Conservation (phyloP, 108 stramenopile genomes). For the Hondaea fermentalgiana region DNA sequence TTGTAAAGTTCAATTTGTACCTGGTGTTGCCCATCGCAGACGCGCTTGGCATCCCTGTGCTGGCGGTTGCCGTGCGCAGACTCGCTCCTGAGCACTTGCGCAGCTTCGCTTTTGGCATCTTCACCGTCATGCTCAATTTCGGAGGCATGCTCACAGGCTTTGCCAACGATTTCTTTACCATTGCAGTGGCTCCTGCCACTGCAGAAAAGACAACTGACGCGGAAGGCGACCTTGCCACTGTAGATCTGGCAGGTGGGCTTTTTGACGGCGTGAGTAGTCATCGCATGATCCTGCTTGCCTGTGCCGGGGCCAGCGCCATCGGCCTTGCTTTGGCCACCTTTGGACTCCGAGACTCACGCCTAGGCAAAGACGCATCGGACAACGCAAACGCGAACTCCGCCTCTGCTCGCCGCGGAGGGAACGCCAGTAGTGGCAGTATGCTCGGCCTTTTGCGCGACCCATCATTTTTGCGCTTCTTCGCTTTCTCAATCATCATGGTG, state of each 20-base stretch:
- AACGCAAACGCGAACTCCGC: too few species aligned
- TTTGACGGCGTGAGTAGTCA: neutral
- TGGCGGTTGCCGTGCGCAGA: slow-evolving; percentile 21
- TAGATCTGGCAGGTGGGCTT: too few species aligned
- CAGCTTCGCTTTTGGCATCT: slow-evolving; percentile 73
- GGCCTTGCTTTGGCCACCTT: slow-evolving; percentile 50
- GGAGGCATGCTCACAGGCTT: slow-evolving; percentile 63
- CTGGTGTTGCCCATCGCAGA: slow-evolving; percentile 1
- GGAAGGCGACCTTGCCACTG: too few species aligned
- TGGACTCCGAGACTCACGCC: neutral
- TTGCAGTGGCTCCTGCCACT: slow-evolving; percentile 4
- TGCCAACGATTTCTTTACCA: slow-evolving; percentile 60
- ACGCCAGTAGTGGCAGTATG: neutral
- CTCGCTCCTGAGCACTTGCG: slow-evolving; percentile 20
- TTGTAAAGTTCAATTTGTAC: slow-evolving; percentile 12
- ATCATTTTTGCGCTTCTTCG: slow-evolving; percentile 65
- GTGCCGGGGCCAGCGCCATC: slow-evolving; percentile 52
- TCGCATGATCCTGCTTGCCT: slow-evolving; percentile 59
- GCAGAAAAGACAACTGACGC: too few species aligned
- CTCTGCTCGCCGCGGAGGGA: neutral
- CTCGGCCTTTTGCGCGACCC: neutral
- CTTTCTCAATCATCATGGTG: slow-evolving; percentile 62
- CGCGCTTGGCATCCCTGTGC: slow-evolving; percentile 26
- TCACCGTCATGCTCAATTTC: slow-evolving; percentile 71
- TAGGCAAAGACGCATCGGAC: neutral